phyloP scores from a whole-genome alignment of 2,329 filamentous ascomycete genomes.

The Beauveria sp. region DNA sequence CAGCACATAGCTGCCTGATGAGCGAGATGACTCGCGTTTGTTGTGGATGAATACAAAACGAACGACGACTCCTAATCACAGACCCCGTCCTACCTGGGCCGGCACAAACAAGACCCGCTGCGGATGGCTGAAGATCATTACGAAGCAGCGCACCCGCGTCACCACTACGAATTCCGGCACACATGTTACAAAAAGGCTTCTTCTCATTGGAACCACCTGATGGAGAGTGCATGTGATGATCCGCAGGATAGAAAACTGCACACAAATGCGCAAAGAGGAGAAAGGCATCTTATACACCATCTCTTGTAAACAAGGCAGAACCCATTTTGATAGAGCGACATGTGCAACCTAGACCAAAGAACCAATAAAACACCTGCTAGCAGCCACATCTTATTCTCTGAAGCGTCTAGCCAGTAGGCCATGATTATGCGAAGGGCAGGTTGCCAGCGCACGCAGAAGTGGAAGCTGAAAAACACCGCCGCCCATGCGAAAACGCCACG shows the following conservation, averaged over 20 bases:
- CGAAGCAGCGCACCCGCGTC: no score
- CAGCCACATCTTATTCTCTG: background rate
- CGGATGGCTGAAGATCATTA: no score
- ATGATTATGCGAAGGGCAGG: background rate
- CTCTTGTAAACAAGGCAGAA: conserved; percentile 2
- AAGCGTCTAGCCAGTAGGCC: background rate
- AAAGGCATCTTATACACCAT: background rate
- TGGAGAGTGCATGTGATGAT: background rate
- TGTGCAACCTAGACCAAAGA: background rate
- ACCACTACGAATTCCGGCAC: no score
- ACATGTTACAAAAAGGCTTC: no score
- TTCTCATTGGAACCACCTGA: no score
- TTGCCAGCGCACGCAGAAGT: background rate
- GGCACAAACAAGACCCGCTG: no score
- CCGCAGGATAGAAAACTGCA: background rate
- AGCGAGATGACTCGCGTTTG: no score
- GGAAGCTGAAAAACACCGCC: background rate
- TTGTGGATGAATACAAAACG: no score
- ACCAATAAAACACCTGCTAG: background rate
- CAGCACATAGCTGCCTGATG: no score
- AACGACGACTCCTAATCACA: no score
- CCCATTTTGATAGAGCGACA: background rate
- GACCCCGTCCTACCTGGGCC: no score
- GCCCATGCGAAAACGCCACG: conserved; percentile 1
- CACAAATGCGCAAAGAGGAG: conserved; percentile 1